Evolutionary conservation across 176 grass and related monocot species (phyloP).

Genomic region (Aegilops bicornis): DNA sequence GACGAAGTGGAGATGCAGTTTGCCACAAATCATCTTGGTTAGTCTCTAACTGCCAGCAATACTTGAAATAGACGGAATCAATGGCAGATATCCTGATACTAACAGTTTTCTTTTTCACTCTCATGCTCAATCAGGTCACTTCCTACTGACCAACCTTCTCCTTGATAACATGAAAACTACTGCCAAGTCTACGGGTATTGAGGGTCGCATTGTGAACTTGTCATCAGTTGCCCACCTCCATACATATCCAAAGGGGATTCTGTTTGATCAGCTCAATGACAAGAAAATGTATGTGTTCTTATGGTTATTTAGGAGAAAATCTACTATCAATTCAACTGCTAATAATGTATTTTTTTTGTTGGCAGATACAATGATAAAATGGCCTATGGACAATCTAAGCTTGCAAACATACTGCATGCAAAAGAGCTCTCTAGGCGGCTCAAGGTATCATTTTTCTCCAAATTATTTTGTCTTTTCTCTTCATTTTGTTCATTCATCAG

Average conservation of each 20-base stretch:
- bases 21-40: constrained; percentile 94
- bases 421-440: constrained; percentile 84
- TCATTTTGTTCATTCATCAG: not conserved
- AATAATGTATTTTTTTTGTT: constrained; percentile 33
- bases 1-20: constrained; percentile 93
- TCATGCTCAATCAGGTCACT: constrained; percentile 67
- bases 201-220: constrained; percentile 90
- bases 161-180: constrained; percentile 86
- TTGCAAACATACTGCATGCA: constrained; percentile 84
- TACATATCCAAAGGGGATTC: constrained; percentile 77
- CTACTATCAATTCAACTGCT: not conserved
- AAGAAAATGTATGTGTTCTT: constrained; percentile 52
- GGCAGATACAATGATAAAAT: constrained; percentile 85
- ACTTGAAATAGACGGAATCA: not conserved
- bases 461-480: not conserved
- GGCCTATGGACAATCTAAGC: constrained; percentile 94
- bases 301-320: not conserved
- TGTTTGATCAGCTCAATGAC: constrained; percentile 69
- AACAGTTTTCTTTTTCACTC: not conserved
- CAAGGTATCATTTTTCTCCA: constrained; percentile 45
- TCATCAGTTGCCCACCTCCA: constrained; percentile 81
- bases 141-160: constrained; percentile 89
- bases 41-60: not conserved
- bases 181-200: constrained; percentile 59
- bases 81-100: not conserved